Base-by-base conservation (phyloP, 2,329 filamentous ascomycete genomes). In the Lachnellula cervina region DNA sequence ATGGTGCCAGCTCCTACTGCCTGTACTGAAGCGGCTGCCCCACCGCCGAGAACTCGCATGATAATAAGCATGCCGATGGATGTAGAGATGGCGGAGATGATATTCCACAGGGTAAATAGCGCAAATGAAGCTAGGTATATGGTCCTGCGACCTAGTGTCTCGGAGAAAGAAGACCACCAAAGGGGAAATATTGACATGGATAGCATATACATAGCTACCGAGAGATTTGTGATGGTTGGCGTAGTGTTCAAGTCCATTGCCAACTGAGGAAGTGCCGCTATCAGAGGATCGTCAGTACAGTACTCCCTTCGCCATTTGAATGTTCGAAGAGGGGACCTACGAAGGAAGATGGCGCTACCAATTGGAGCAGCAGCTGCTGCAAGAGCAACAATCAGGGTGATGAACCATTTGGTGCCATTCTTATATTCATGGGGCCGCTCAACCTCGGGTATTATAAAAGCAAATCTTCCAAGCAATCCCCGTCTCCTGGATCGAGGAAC, bases 1-100 rank as follows among this genome's bases (percentile, higher is more conserved):
- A 94, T 89, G 2, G 89, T 92, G 5, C 90, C 90, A 2, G 89
- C 89, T 4, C 90, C 89, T 7, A 94, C 89, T 7, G 89, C 87
- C 69, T 93, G 89, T 0, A 92, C 89, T 1, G 86, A 89, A 2
- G 89, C 89, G 0, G 89, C 84, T 3, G 89, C 88, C 19, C 89
- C 90, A 40, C 90, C 90, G 44, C 81, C 80, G 5, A 91, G 74
- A 60, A 91, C 74, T 14, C 90, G 82, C 77, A 92, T 88, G 40
- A 88, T 79, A 63, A 93, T 84, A 40, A 95, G 80, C 88, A 92
- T 90, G 42, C 74, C 75, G 60, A 92, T 89, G 60, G 82, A 86
- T 52, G 76, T 79, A 62, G 84, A 87, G 28, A 90, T 71, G 16
- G 88, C 89, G 51, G 82, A 83, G 42, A 90, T 74, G 16, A 88